Base-by-base conservation (phyloP, 164 flowering plant species). In the Dillenia suffruticosa region DNA sequence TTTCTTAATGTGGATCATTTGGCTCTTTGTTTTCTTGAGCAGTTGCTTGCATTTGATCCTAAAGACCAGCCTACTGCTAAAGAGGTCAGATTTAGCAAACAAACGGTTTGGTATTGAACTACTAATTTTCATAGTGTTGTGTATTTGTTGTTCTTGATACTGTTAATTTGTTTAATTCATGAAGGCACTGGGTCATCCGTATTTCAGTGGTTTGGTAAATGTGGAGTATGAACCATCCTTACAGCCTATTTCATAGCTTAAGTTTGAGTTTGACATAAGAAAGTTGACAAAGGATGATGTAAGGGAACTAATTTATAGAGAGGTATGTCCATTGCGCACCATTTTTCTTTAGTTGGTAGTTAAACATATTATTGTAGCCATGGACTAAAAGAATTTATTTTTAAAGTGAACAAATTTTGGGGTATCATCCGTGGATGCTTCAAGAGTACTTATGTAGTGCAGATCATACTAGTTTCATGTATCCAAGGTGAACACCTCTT, bases 361-460 rank as follows among this genome's bases (percentile, higher is more conserved):
- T 8, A 19, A 46, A 14, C 10, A 46, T 5, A 56, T 52, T 24
- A 46, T 11, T 52, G 56, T 73, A 61, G 63, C 69, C 67, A 61
- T 61, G 26, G 26, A 24, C 26, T 24, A 43, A 54, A 62, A 51
- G 56, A 47, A 63, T 51, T 73, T 58, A 32, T 64, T 64, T 69
- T 52, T 22, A 65, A 79, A 74, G 70, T 67, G 65, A 76, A 80
- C 96, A 90, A 97, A 90, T 90, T 62, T 75, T 93, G 74, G 96
- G 90, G 95, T 93, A 93, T 78, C 98, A 93, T 78, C 98, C 98
- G 49, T 90, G 87, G 79, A 93, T 90, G 98, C 81, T 90, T 65
- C 85, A 83, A 66, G 96, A 90, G 75, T 82, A 93, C 73, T 87
- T 93, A 49, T 82, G 71, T 19, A 97, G 97, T 56, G 77, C 68